A percentile compares a stretch with the other conserved stretches of the same genome.
These are phyloP conservation scores for Alternaria brassicae DNA, from an alignment of 2,329 filamentous ascomycete genomes.

Conservation along the genomic window DNA sequence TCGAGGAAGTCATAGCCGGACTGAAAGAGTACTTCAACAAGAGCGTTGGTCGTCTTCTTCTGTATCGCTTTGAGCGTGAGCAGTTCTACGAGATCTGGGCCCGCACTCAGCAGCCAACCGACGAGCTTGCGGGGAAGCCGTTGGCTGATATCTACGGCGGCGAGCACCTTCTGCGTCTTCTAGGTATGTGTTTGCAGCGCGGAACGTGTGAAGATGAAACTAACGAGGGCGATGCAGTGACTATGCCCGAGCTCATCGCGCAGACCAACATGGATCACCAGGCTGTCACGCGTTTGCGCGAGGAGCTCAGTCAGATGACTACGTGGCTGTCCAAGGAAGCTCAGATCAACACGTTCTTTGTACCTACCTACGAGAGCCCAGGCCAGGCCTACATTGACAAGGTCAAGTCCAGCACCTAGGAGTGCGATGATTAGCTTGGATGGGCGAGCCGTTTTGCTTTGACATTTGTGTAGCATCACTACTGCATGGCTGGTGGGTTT, in stretches of 20 bases:
- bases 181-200: slow-evolving; percentile 68
- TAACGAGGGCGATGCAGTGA: slow-evolving; percentile 63
- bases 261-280: slow-evolving; percentile 98
- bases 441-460: not conserved
- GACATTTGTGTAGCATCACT: slow-evolving; percentile 19
- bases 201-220: not conserved
- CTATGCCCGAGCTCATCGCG: slow-evolving; percentile 89
- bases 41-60: slow-evolving; percentile 81
- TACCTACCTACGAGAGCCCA: slow-evolving; percentile 75
- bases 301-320: slow-evolving; percentile 87
- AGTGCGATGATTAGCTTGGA: not conserved
- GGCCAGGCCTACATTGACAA: slow-evolving; percentile 75
- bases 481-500: slow-evolving; percentile 19
- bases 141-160: slow-evolving; percentile 87
- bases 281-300: slow-evolving; percentile 83
- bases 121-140: slow-evolving; percentile 72
- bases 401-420: slow-evolving; percentile 54
- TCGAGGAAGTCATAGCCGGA: slow-evolving; percentile 87
- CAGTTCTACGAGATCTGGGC: slow-evolving; percentile 83
- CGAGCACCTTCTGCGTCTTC: slow-evolving; percentile 86
- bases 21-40: slow-evolving; percentile 95
- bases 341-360: slow-evolving; percentile 79
- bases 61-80: slow-evolving; percentile 92
- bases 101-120: slow-evolving; percentile 67
- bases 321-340: slow-evolving; percentile 75